Base-by-base conservation (phyloP, 2,329 filamentous ascomycete species). In the Aspergillus sp. region DNA sequence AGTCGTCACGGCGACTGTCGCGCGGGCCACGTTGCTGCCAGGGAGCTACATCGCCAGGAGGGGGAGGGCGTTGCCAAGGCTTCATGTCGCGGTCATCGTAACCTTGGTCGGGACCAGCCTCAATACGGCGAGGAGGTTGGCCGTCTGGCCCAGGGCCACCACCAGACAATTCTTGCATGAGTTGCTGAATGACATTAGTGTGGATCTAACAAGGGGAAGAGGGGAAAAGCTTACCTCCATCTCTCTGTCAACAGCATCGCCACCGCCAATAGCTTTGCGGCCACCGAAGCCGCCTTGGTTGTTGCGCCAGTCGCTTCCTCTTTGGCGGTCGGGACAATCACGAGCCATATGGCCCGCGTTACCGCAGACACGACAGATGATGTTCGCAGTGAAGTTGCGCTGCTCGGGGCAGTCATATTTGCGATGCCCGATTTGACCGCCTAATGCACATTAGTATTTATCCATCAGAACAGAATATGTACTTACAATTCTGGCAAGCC, bases 381-480 rank as follows among this genome's bases (percentile, higher is more conserved):
- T 98, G 80, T 93, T 98, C 72, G 95, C 93, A n/a, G 95, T 99
- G 81, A 91, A 98, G 81, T 99, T 99, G 76, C 93, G 92, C 78
- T 95, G 92, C 81, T 99, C 92, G 15, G 95, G 95, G 72, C 95
- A 99, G 76, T 99, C 95, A 77, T 97, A 98, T 81, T 99, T 99
- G 80, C 95, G 90, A 79, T 99, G 95, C 64, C 95, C 95, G 68
- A 99, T 99, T 85, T 98, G 93, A 71, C 95, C 95, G 80, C 92
- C 84, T 84, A 50, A 17, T 15, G 15, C 25, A 45, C 31, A n/a
- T 57, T 51, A 57, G 55, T 4, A 23, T 45, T 3, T 22, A 23
- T 31, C 8, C 5, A 7, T 19, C 23, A 23, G 7, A 15, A 11
- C 17, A 15, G 17, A 17, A 23, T 28, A 6, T 54, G 31, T 43